Evolutionary conservation across 768 basidiomycete species (phyloP).

Genomic region (Crepidotus variabilis): DNA sequence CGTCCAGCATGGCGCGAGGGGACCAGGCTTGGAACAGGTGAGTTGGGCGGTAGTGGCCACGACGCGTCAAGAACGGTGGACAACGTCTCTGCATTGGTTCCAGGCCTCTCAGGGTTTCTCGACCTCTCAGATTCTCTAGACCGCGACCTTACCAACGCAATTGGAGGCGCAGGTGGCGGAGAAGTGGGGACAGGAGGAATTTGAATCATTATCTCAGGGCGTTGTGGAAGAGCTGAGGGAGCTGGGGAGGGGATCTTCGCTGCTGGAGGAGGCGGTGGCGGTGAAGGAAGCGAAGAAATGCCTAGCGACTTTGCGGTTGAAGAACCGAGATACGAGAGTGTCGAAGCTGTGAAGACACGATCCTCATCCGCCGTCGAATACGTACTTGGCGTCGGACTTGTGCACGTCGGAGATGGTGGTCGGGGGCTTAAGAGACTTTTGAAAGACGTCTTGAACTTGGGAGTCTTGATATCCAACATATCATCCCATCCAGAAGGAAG

Average conservation of each 20-base stretch:
- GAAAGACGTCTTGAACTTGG: constrained; percentile 19
- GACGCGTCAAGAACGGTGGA: constrained; percentile 33
- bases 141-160: not conserved
- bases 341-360: constrained; percentile 38
- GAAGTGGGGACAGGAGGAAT: not conserved
- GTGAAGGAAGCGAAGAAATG: constrained; percentile 23
- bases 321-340: constrained; percentile 41
- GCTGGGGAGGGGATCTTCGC: constrained; percentile 1
- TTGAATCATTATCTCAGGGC: not conserved
- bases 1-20: constrained; percentile 5
- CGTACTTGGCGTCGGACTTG: constrained; percentile 24
- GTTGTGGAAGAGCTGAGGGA: not conserved
- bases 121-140: not conserved
- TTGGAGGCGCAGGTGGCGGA: not conserved
- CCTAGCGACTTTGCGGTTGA: constrained; percentile 41
- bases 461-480: constrained; percentile 32
- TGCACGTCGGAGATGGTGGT: constrained; percentile 13
- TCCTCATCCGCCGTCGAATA: constrained; percentile 25
- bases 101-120: not conserved
- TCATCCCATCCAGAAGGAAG: constrained; percentile 52
- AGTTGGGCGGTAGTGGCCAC: constrained; percentile 35
- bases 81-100: not conserved
- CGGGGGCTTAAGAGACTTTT: constrained; percentile 17
- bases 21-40: constrained; percentile 18
- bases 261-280: constrained; percentile 10